A percentile compares a stretch with the other conserved stretches of the same genome.
Evolutionary conservation across 1,139 yeast species (phyloP).

Genomic region (Saccharomyces hybrid): DNA sequence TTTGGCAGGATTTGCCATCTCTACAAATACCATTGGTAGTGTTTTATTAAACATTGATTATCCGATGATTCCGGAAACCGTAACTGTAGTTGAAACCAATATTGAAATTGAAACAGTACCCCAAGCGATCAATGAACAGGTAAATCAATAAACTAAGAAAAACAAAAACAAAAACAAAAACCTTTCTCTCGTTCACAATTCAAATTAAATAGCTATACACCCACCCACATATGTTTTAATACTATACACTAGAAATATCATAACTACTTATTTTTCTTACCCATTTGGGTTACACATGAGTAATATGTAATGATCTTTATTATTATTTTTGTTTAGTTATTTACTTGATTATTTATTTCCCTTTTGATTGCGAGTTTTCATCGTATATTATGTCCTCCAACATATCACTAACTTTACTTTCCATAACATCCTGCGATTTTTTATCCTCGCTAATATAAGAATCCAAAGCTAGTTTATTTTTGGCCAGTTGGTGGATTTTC

Average conservation of each 20-base stretch:
- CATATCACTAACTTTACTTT: conserved; percentile 25
- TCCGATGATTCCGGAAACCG: neutral
- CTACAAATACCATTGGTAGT: conserved; percentile 26
- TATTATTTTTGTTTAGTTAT: neutral
- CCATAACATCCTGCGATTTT: conserved; percentile 24
- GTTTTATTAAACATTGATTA: conserved; percentile 24
- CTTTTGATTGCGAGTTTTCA: conserved; percentile 13
- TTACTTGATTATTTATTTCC: neutral
- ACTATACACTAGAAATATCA: neutral
- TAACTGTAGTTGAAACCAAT: neutral
- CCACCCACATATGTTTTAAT: neutral
- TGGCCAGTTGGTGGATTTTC: conserved; percentile 76
- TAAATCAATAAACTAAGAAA: neutral
- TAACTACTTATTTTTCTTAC: neutral
- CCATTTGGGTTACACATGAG: no score
- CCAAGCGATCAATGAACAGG: neutral
- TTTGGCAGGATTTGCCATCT: conserved; percentile 25
- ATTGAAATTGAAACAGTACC: neutral
- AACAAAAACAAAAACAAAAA: neutral
- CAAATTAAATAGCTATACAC: neutral
- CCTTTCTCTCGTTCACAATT: neutral
- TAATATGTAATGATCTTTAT: neutral
- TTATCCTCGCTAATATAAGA: conserved; percentile 28
- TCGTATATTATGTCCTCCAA: conserved; percentile 29
- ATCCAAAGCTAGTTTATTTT: conserved; percentile 84